phyloP scores from a whole-genome alignment of 257 asterid species.

The Solanum clarkiae region DNA sequence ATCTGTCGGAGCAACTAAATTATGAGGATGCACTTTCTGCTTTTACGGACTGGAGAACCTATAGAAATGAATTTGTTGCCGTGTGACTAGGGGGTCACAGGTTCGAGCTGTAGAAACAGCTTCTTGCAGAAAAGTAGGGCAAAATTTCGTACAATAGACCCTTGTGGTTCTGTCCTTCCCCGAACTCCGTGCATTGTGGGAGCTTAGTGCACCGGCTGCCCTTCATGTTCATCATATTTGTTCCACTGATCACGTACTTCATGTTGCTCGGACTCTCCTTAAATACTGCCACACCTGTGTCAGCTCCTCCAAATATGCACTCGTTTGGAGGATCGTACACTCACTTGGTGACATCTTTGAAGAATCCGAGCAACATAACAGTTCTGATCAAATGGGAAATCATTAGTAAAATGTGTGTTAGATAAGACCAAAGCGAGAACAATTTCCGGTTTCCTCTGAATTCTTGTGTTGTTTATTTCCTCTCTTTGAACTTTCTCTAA shows the following conservation, averaged over 20 bases:
- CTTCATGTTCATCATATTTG: not conserved
- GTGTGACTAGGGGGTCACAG: not conserved
- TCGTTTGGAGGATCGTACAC: not conserved
- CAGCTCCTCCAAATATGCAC: not conserved
- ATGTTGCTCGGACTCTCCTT: not conserved
- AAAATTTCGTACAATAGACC: not conserved
- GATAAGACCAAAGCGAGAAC: not conserved
- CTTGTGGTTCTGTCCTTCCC: not conserved
- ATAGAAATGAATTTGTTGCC: not conserved
- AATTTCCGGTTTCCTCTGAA: not conserved
- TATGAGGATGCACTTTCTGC: not conserved
- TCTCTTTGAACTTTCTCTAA: not conserved
- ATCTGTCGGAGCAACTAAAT: not conserved
- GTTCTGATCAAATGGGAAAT: not conserved
- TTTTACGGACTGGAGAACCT: not conserved
- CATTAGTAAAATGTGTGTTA: not conserved
- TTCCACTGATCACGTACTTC: not conserved
- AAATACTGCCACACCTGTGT: not conserved
- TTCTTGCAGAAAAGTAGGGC: not conserved
- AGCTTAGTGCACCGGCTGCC: not conserved
- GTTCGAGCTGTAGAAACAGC: not conserved
- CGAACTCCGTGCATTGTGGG: rapidly evolving
- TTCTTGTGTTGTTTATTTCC: not conserved
- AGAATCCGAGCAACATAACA: not conserved
- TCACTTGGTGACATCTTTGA: not conserved